Conservation (phyloP, 768 basidiomycete genomes). For the Mycena albidolilacea region DNA sequence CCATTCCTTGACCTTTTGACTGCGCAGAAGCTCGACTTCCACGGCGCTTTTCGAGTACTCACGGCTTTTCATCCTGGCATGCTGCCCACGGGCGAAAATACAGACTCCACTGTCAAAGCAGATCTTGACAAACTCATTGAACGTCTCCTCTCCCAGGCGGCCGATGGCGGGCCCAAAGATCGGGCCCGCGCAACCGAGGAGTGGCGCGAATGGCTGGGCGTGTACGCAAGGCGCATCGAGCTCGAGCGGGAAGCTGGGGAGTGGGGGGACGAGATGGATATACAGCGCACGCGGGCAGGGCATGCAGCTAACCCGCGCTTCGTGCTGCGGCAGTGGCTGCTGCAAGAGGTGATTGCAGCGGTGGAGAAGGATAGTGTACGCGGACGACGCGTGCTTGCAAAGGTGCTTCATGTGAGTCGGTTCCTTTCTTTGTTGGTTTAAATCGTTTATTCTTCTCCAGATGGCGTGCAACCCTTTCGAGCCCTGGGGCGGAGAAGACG, state of each 20-base stretch:
- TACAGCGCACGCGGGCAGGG: conserved; percentile 65
- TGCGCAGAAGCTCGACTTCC: conserved; percentile 86
- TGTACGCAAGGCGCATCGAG: conserved; percentile 72
- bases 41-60: conserved; percentile 85
- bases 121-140: conserved; percentile 60
- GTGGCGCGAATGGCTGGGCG: conserved; percentile 76
- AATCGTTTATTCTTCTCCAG: conserved; percentile 58
- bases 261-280: conserved; percentile 63
- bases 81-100: conserved; percentile 30
- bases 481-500: conserved; percentile 86
- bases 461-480: conserved; percentile 93
- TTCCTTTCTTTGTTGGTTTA: conserved; percentile 9
- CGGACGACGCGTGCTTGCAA: conserved; percentile 80
- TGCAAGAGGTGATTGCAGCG: conserved; percentile 91
- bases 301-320: conserved; percentile 88
- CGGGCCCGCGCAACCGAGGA: conserved; percentile 61
- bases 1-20: conserved; percentile 86
- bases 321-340: conserved; percentile 93
- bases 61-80: conserved; percentile 69
- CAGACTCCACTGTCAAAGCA: conserved; percentile 17
- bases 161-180: conserved; percentile 63
- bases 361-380: conserved; percentile 76
- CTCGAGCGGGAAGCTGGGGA: conserved; percentile 67
- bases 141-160: conserved; percentile 61
- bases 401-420: conserved; percentile 82